Evolutionary conservation across 2,329 filamentous ascomycete genomes (phyloP).

Genomic region (Aureobasidium sp.): DNA sequence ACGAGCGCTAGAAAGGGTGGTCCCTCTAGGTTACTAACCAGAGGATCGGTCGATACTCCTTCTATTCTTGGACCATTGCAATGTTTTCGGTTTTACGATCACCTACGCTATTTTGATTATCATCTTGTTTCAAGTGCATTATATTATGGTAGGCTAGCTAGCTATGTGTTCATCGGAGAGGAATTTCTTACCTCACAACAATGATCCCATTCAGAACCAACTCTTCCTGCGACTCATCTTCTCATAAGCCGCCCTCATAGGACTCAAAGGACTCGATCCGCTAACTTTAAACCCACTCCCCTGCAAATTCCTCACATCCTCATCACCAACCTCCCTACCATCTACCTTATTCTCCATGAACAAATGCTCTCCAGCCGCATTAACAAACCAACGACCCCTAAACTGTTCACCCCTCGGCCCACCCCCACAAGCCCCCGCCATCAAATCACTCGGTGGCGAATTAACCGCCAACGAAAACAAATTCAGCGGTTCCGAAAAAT

Average conservation of each 20-base stretch:
- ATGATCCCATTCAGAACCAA: not conserved
- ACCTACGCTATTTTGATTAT: too few species aligned
- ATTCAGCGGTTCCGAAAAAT: slow-evolving; percentile 72
- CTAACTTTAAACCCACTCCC: not conserved
- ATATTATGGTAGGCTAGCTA: too few species aligned
- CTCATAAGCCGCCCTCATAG: not conserved
- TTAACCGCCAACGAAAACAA: slow-evolving; percentile 67
- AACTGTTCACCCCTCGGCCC: slow-evolving; percentile 48
- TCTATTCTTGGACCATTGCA: too few species aligned
- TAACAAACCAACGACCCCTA: slow-evolving; percentile 34
- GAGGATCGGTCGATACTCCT: too few species aligned
- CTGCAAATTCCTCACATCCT: not conserved
- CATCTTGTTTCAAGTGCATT: too few species aligned
- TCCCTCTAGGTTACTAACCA: too few species aligned
- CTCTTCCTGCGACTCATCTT: slow-evolving; percentile 7
- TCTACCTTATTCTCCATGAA: slow-evolving; percentile 39
- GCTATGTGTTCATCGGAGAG: too few species aligned
- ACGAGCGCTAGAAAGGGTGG: too few species aligned
- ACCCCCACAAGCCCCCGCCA: slow-evolving; percentile 52
- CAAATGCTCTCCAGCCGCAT: slow-evolving; percentile 39
- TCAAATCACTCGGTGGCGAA: slow-evolving; percentile 44
- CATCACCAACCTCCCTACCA: slow-evolving; percentile 8
- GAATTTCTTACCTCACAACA: not conserved
- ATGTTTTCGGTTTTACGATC: too few species aligned
- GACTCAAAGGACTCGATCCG: not conserved